Conservation (phyloP, 129 eudicot species). For the Flaveria linearis region DNA sequence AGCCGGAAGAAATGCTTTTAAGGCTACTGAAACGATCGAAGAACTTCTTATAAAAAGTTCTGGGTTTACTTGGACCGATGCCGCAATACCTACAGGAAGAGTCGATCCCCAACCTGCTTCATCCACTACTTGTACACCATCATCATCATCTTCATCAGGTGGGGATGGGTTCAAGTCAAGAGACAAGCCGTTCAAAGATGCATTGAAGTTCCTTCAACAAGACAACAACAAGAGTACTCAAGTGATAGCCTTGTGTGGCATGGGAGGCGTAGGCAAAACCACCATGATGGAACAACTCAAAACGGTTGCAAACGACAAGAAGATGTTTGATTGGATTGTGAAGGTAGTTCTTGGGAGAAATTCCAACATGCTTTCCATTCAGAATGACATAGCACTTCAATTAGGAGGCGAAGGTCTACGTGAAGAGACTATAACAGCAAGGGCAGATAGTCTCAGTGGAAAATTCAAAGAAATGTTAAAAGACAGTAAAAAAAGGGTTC, state of each 20-base stretch:
- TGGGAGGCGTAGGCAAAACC: constrained; percentile 28
- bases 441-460: not conserved
- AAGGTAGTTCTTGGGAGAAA: constrained; percentile 7
- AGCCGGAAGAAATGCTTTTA: no score
- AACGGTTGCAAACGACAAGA: not conserved
- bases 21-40: no score
- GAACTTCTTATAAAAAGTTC: no score
- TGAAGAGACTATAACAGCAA: not conserved
- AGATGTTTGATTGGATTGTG: constrained; percentile 1
- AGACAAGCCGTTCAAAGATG: no score
- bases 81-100: no score
- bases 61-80: no score
- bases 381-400: not conserved
- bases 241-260: constrained; percentile 20
- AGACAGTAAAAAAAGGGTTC: not conserved
- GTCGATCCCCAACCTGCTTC: no score
- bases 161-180: not conserved
- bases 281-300: constrained; percentile 7
- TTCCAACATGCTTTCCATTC: not conserved
- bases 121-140: no score
- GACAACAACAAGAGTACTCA: not conserved
- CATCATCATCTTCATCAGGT: not conserved
- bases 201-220: not conserved
- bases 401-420: not conserved
- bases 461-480: not conserved